A percentile compares a stretch with the other conserved stretches of the same genome.
Conservation (phyloP, 768 basidiomycete genomes). For the Gloeophyllum trabeum region DNA sequence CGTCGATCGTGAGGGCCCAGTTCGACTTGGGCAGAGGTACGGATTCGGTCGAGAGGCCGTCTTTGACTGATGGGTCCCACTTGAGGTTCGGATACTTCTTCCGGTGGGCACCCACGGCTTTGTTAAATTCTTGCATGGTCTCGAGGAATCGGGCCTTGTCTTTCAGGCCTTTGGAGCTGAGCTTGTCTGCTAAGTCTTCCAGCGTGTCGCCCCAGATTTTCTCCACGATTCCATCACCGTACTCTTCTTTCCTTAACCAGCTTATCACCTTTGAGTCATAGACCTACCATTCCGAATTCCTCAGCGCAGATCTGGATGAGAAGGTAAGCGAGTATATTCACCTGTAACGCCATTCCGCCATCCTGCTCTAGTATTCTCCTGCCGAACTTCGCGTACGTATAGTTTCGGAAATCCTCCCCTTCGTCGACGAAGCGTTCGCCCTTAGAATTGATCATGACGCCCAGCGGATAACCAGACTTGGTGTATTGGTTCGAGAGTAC, state of each 20-base stretch:
- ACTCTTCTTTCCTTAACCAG: constrained; percentile 51
- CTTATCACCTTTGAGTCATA: constrained; percentile 38
- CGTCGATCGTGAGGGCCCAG: constrained; percentile 49
- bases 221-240: constrained; percentile 48
- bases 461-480: constrained; percentile 64
- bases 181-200: constrained; percentile 36
- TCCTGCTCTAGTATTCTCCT: constrained; percentile 47
- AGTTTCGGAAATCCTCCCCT: constrained; percentile 62
- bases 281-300: too few relatives aligned
- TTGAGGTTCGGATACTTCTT: constrained; percentile 19
- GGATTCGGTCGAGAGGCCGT: constrained; percentile 44
- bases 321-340: too few relatives aligned
- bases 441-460: constrained; percentile 51
- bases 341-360: constrained; percentile 49
- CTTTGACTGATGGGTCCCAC: constrained; percentile 61
- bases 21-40: constrained; percentile 42
- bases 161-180: constrained; percentile 33
- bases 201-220: constrained; percentile 36
- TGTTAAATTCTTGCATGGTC: constrained; percentile 41
- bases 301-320: too few relatives aligned
- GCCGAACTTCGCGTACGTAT: constrained; percentile 63
- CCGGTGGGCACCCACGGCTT: constrained; percentile 27
- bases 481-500: constrained; percentile 59
- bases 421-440: constrained; percentile 62
- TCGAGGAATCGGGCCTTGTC: constrained; percentile 27